Evolutionary conservation across 371 early-diverging fungal genomes (phyloP).

Genomic region (Circinella umbellata): DNA sequence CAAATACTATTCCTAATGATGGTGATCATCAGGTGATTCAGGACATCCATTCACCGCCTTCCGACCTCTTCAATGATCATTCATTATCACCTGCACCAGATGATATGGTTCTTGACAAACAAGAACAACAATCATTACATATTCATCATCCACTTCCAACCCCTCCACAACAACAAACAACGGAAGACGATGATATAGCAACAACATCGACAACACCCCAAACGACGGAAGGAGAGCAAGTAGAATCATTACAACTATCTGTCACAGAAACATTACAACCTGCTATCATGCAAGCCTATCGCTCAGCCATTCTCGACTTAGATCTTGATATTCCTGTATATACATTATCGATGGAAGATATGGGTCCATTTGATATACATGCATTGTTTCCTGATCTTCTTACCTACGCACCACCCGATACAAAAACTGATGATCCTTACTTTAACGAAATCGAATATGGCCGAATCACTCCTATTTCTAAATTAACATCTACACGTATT

Average conservation of each 20-base stretch:
- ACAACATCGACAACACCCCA: too few species aligned
- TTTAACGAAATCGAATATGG: constrained; percentile 49
- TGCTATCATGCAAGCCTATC: constrained; percentile 19
- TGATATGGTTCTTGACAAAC: not conserved
- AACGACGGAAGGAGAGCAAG: too few species aligned
- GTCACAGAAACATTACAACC: constrained; percentile 12
- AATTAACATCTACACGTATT: constrained; percentile 45
- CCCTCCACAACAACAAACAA: constrained; percentile 26
- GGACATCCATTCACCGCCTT: not conserved
- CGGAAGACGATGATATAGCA: not conserved
- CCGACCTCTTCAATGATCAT: not conserved
- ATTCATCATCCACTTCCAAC: constrained; percentile 19
- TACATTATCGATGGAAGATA: constrained; percentile 32
- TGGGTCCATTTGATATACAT: constrained; percentile 25
- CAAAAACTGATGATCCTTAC: constrained; percentile 45
- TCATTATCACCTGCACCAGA: not conserved
- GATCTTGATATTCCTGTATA: constrained; percentile 36
- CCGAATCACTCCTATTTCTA: constrained; percentile 41
- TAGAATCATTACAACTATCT: too few species aligned
- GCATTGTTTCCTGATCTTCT: constrained; percentile 50
- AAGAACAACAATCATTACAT: too few species aligned
- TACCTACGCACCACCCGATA: constrained; percentile 48
- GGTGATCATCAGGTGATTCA: too few species aligned
- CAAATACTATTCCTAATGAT: too few species aligned
- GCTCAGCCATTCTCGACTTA: constrained; percentile 22